Evolutionary conservation across 805 yeast species (phyloP), one percentile per base, ranked within the genome.

Genomic region (Isabelozyma heimii): DNA sequence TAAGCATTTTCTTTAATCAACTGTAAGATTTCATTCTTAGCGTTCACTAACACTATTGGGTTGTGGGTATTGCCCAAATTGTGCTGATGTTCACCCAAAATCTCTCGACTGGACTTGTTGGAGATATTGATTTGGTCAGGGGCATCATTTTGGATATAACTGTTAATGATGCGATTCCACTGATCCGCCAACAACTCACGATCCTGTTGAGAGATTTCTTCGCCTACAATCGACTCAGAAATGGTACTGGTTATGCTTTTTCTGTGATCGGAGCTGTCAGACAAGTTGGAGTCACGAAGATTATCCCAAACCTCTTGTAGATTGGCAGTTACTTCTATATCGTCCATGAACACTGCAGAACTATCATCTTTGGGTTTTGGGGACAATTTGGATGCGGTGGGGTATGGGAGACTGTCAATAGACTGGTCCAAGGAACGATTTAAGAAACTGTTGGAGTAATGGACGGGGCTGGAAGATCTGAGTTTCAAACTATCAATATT

Each of bases 81-180:
- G 9, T 35, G 16, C 9, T 47, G 43, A 26, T 59, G 47, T 16
- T 53, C 58, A 10, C 45, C 49, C 33, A 63, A 39, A 39, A 70
- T 57, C 10, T 56, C 53, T 13, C 65, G 59, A 50, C 61, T 66
- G 2, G 77, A 63, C 7, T 67, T 65, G 50, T 67, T 58, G 0
- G 83, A 76, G 20, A 81, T 52, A 58, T 81, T 81, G 50, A 81
- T 70, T 58, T 81, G 83, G 39, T 66, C 67, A 2, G 75, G 72
- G 1, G 84, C 67, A 47, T 77, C 70, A 12, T 65, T 66, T 10
- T 53, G 48, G 38, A 81, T 69, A 56, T 72, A 81, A n/a, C 56
- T 61, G 17, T 56, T 51, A 14, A 81, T 60, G 40, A 81, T 73
- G 46, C 56, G 50, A 17, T 59, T 52, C 71, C 79, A 76, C 51